Conservation (phyloP, 1,139 yeast species). For the Pichia sp. region DNA sequence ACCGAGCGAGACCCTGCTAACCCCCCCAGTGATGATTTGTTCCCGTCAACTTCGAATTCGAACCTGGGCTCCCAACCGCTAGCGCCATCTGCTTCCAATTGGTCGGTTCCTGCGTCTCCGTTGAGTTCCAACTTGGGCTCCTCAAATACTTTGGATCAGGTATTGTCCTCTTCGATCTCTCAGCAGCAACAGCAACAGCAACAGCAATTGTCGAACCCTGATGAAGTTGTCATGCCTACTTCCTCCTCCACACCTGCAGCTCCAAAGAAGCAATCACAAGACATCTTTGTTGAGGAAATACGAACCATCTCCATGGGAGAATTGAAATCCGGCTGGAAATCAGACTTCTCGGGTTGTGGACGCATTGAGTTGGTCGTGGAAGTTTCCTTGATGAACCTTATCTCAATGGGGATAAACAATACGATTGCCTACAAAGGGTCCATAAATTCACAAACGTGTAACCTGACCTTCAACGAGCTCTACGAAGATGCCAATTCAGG, state of each 20-base stretch:
- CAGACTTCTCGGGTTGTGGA: conserved; percentile 76
- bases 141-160: conserved; percentile 12
- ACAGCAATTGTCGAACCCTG: conserved; percentile 13
- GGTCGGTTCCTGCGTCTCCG: conserved; percentile 23
- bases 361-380: conserved; percentile 72
- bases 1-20: not conserved
- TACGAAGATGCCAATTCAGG: conserved; percentile 31
- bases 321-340: conserved; percentile 87
- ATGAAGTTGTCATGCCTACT: conserved; percentile 17
- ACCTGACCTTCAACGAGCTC: conserved; percentile 27
- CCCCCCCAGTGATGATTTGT: conserved; percentile 9
- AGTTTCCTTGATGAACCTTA: conserved; percentile 51
- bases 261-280: conserved; percentile 17
- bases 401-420: conserved; percentile 49
- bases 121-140: not conserved
- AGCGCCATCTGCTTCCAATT: conserved; percentile 28
- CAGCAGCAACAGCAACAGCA: not conserved
- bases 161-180: conserved; percentile 13
- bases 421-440: conserved; percentile 34
- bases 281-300: conserved; percentile 64
- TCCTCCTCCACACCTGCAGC: conserved; percentile 19
- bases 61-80: conserved; percentile 3
- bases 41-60: not conserved
- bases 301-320: conserved; percentile 76
- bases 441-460: conserved; percentile 31